Percentiles rank a stretch among this genome's conserved stretches.
Evolutionary conservation across 495 filamentous ascomycete species (phyloP).

Genomic region (Evansstolkia leycettana): DNA sequence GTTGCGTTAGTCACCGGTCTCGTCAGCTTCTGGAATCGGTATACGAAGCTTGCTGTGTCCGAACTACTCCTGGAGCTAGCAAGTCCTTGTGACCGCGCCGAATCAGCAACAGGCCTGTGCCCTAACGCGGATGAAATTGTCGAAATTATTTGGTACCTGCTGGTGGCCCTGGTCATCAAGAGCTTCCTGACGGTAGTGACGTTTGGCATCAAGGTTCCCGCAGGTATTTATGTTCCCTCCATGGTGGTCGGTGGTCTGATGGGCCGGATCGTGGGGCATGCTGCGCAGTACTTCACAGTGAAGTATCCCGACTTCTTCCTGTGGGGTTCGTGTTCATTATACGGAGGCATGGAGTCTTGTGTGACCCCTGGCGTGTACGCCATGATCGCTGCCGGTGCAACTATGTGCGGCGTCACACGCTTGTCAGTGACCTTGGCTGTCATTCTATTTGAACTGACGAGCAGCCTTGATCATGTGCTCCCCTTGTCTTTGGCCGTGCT

Average conservation of each 20-base stretch:
- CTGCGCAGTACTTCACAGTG: constrained; percentile 71
- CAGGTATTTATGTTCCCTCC: constrained; percentile 93
- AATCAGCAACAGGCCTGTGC: constrained; percentile 55
- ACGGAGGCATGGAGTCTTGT: constrained; percentile 63
- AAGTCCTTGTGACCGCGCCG: constrained; percentile 63
- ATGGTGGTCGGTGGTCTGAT: constrained; percentile 96
- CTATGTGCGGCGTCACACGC: constrained; percentile 95
- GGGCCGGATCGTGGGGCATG: constrained; percentile 78
- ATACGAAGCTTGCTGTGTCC: constrained; percentile 79
- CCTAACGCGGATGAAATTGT: constrained; percentile 66
- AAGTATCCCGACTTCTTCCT: constrained; percentile 57
- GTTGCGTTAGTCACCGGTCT: constrained; percentile 79
- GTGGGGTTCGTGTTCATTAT: constrained; percentile 60
- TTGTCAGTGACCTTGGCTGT: constrained; percentile 90
- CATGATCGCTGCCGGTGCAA: constrained; percentile 85
- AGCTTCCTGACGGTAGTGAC: constrained; percentile 76
- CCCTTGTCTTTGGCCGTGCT: constrained; percentile 89
- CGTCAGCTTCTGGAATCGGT: constrained; percentile 84
- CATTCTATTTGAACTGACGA: constrained; percentile 92
- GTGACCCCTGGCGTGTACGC: constrained; percentile 94
- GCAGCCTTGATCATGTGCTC: constrained; percentile 85
- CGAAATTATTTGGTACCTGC: constrained; percentile 52
- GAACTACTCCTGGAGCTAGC: constrained; percentile 86
- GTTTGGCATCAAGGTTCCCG: constrained; percentile 90
- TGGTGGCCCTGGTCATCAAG: constrained; percentile 79